Evolutionary conservation across 805 yeast genomes (phyloP).

Genomic region (Torulaspora franciscae): DNA sequence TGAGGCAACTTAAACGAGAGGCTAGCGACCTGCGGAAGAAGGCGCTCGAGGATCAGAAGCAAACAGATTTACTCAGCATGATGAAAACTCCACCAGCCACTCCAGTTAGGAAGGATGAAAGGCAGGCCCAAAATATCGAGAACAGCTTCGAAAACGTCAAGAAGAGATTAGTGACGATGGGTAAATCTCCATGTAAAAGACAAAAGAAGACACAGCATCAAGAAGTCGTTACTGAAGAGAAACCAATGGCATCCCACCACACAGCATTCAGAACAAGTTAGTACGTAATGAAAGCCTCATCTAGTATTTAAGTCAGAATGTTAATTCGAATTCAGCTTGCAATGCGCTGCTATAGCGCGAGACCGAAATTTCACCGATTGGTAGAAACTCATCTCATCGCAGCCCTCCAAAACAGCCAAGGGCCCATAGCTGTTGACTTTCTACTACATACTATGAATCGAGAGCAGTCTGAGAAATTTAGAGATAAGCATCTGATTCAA

Average conservation of each 20-base stretch:
- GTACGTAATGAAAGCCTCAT: background rate
- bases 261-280: background rate
- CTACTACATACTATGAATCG: constrained; percentile 17
- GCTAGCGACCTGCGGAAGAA: constrained; percentile 32
- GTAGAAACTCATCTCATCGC: background rate
- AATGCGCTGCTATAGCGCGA: background rate
- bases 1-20: constrained; percentile 30
- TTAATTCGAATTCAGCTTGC: background rate
- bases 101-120: constrained; percentile 4
- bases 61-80: background rate
- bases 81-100: constrained; percentile 22
- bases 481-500: constrained; percentile 24
- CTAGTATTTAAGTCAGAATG: background rate
- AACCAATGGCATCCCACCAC: background rate
- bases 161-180: constrained; percentile 6
- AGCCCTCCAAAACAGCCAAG: background rate
- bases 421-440: too few species aligned
- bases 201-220: constrained; percentile 1
- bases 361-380: background rate
- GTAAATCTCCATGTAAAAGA: constrained; percentile 5
- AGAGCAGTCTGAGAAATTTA: constrained; percentile 26
- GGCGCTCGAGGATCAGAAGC: constrained; percentile 18
- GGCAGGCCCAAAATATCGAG: background rate
- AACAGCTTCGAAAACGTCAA: constrained; percentile 8
- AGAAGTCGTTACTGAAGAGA: background rate